Evolutionary conservation across 2,329 filamentous ascomycete genomes (phyloP), one percentile per base, ranked within the genome.

Genomic region (Epichloe amarillans): DNA sequence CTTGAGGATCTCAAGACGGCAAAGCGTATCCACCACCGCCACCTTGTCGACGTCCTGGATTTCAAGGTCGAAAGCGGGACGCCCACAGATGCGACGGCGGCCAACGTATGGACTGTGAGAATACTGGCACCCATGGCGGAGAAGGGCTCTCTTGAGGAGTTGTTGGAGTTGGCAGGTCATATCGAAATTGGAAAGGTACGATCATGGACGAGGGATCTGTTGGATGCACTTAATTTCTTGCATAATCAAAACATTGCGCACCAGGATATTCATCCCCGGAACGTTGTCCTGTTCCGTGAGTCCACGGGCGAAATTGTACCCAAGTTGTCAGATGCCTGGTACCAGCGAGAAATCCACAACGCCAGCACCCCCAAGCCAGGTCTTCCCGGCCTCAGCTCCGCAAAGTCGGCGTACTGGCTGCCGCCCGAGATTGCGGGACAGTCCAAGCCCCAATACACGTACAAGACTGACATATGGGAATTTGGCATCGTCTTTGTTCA

Each of bases 391-490:
- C 66, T 79, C 19, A 72, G 75, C 45, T 76, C 81, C 23, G 79
- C 84, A 15, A 84, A 83, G 57, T 89, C 88, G 15, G 82, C 84
- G 1, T 88, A 88, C 57, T 95, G 90, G 90, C 68, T 86, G 6
- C 82, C 90, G 1, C 86, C 89, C 1, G 89, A 95, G 66, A 75
- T 89, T 47, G 77, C 79, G 33, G 76, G 71, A 45, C 75, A 73
- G 1, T 79, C 76, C 53, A 83, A 77, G 30, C 75, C 75, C 33
- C 72, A 84, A 64, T 74, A 84, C 68, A 82, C 77, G 1, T 77
- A 78, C 60, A 95, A 95, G 64, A 88, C 88, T 0, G 93, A 97
- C 64, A 80, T 97, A 8, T 98, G 93, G 93, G 87, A 96, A 57
- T 82, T 98, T 60, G 93, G 93, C 4, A 80, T 96, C 33, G 79